Percentiles rank a stretch among this genome's conserved stretches.
Conservation (phyloP, 352 stramenopile species). For the Phytophthora uliginosa region DNA sequence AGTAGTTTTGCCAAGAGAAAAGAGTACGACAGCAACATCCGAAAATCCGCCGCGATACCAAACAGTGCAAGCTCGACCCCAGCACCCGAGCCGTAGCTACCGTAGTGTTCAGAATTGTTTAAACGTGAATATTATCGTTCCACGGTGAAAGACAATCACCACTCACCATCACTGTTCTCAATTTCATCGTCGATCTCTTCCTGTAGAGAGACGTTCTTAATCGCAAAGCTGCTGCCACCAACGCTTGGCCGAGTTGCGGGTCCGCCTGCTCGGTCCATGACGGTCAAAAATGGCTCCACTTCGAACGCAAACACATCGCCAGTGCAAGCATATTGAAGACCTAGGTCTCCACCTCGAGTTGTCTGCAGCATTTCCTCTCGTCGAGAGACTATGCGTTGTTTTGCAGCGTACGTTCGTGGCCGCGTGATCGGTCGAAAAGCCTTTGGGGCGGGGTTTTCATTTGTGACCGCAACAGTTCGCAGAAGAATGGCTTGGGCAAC, state of each 20-base stretch:
- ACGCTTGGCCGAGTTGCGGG: slow-evolving; percentile 2
- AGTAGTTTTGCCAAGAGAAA: slow-evolving; percentile 77
- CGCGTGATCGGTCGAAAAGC: slow-evolving; percentile 82
- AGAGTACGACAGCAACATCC: slow-evolving; percentile 77
- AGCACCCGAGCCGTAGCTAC: slow-evolving; percentile 25
- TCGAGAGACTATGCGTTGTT: slow-evolving; percentile 54
- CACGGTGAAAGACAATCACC: slow-evolving; percentile 17
- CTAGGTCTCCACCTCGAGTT: slow-evolving; percentile 22
- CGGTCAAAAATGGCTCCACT: slow-evolving; percentile 72
- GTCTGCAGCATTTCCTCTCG: slow-evolving; percentile 50
- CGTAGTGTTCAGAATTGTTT: slow-evolving; percentile 38
- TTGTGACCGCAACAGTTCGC: slow-evolving; percentile 77
- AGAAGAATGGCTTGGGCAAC: slow-evolving; percentile 67
- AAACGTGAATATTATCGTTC: slow-evolving; percentile 29
- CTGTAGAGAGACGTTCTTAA: slow-evolving; percentile 24
- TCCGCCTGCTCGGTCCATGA: slow-evolving; percentile 41
- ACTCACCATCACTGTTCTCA: slow-evolving; percentile 66
- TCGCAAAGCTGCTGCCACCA: slow-evolving; percentile 4
- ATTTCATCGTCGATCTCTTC: slow-evolving; percentile 75
- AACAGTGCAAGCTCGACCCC: slow-evolving; percentile 20
- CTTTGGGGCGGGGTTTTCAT: slow-evolving; percentile 66
- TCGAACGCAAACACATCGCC: slow-evolving; percentile 76
- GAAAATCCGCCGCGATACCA: slow-evolving; percentile 42
- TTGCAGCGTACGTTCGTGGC: slow-evolving; percentile 56
- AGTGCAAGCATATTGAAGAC: slow-evolving; percentile 48